These are phyloP conservation scores for Retiboletus fuscus DNA, from an alignment of 1,284 basidiomycete species.

Conservation along the genomic window DNA sequence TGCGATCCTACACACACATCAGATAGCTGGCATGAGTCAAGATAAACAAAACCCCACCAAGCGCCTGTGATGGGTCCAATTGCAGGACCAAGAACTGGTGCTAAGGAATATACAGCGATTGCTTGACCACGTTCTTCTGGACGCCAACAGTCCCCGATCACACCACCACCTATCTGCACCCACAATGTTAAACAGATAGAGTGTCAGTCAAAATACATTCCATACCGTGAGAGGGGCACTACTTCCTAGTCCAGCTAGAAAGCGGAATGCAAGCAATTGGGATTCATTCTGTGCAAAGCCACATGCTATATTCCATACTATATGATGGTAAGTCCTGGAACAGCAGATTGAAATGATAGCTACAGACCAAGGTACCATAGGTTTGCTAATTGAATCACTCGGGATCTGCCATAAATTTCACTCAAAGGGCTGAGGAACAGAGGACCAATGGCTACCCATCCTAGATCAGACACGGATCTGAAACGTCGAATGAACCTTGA, in stretches of 20 bases:
- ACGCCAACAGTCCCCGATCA: slow-evolving; percentile 78
- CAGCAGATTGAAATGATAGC: slow-evolving; percentile 21
- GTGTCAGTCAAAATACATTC: slow-evolving; percentile 29
- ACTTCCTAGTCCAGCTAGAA: slow-evolving; percentile 73
- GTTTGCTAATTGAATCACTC: slow-evolving; percentile 64
- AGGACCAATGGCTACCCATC: slow-evolving; percentile 59
- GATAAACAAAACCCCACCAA: slow-evolving; percentile 52
- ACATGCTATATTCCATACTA: slow-evolving; percentile 76
- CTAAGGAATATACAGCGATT: slow-evolving; percentile 76
- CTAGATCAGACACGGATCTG: slow-evolving; percentile 18
- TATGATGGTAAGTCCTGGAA: neutral
- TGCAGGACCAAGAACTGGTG: slow-evolving; percentile 67
- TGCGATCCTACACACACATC: slow-evolving; percentile 58
- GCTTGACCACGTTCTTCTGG: slow-evolving; percentile 77
- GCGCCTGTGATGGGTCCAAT: slow-evolving; percentile 73
- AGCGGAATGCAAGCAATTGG: slow-evolving; percentile 73
- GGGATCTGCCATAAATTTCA: slow-evolving; percentile 64
- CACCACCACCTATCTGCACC: slow-evolving; percentile 70
- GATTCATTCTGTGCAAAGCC: slow-evolving; percentile 69
- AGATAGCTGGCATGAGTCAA: neutral
- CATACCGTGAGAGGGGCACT: slow-evolving; percentile 70
- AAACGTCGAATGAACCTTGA: neutral
- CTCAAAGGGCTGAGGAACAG: slow-evolving; percentile 67
- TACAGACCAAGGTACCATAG: slow-evolving; percentile 68
- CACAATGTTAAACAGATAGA: neutral